These are phyloP conservation scores for Calycina herbarum DNA, from an alignment of 2,329 filamentous ascomycete genomes.

Conservation along the genomic window DNA sequence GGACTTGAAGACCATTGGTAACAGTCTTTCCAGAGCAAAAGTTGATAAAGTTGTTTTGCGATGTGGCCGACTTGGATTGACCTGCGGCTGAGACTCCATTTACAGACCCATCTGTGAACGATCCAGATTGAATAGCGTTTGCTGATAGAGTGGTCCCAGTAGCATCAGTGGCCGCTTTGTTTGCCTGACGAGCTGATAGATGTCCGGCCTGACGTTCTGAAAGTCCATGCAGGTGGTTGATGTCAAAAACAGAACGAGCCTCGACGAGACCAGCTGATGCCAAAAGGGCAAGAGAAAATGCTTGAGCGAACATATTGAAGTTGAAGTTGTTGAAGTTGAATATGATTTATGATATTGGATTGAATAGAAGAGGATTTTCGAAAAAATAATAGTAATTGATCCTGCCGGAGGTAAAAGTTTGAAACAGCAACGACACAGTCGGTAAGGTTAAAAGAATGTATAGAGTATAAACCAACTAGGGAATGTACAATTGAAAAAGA, in stretches of 20 bases:
- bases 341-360: conserved; percentile 11
- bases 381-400: conserved; percentile 20
- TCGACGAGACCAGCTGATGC: conserved; percentile 29
- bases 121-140: conserved; percentile 35
- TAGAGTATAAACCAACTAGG: conserved; percentile 22
- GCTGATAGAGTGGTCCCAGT: conserved; percentile 27
- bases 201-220: neutral
- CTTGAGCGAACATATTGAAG: conserved; percentile 30
- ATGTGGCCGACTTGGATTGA: conserved; percentile 33
- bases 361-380: conserved; percentile 10
- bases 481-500: neutral
- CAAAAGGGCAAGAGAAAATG: conserved; percentile 28
- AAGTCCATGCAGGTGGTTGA: conserved; percentile 16
- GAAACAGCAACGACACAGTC: conserved; percentile 32
- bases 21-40: conserved; percentile 42
- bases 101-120: conserved; percentile 31
- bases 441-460: conserved; percentile 27
- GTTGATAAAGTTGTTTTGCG: conserved; percentile 40
- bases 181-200: neutral
- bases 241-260: conserved; percentile 23
- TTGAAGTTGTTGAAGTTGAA: neutral
- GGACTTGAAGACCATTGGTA: conserved; percentile 61
- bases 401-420: conserved; percentile 26
- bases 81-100: conserved; percentile 29
- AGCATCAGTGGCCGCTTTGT: conserved; percentile 11